Conservation (phyloP, 2,329 filamentous ascomycete genomes). For the Fusarium sp. region DNA sequence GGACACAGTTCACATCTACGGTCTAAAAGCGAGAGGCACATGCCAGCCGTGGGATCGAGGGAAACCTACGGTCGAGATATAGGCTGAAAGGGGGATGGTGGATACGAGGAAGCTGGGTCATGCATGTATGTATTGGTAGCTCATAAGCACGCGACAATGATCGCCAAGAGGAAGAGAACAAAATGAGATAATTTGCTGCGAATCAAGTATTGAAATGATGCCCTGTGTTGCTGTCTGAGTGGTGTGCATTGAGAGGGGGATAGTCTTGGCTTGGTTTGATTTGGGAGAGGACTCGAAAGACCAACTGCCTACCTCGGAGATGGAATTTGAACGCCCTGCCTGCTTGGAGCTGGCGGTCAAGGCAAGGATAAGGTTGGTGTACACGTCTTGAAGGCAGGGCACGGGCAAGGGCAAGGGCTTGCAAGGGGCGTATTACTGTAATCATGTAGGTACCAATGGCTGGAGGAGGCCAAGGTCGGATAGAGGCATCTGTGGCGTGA, state of each 20-base stretch:
- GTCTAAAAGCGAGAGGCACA: constrained; percentile 29
- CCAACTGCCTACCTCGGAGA: background rate
- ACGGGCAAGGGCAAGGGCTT: background rate
- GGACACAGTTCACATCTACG: constrained; percentile 23
- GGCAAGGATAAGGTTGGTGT: background rate
- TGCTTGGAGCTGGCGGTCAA: background rate
- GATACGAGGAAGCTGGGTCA: constrained; percentile 10
- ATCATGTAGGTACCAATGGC: background rate
- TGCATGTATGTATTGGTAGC: constrained; percentile 29
- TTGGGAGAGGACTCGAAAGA: background rate
- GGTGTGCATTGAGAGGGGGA: background rate
- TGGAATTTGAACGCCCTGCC: background rate
- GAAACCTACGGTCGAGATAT: constrained; percentile 11
- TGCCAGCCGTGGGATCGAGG: constrained; percentile 11
- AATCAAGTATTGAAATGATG: background rate
- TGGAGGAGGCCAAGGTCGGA: background rate
- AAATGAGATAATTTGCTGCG: constrained; percentile 20
- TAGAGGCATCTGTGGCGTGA: constrained; percentile 8
- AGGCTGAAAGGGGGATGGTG: background rate
- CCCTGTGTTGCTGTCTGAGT: background rate
- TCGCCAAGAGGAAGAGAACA: constrained; percentile 16
- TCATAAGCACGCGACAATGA: constrained; percentile 13
- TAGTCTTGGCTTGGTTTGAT: background rate
- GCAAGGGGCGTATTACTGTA: background rate
- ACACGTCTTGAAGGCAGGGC: background rate